Conservation (phyloP, 176 grass and related monocot species). For the Cocos nucifera region DNA sequence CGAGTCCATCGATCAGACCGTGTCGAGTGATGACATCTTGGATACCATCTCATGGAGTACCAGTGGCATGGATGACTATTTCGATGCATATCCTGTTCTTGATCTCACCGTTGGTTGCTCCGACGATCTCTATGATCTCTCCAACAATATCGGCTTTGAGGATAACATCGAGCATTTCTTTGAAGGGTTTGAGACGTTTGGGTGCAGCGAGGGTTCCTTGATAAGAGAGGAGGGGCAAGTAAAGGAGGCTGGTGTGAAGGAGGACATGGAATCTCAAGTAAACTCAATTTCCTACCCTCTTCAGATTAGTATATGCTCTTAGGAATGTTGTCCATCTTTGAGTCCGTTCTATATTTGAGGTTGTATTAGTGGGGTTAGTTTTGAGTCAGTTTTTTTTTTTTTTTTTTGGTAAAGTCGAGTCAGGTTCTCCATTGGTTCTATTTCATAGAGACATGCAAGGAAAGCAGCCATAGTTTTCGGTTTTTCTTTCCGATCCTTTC, state of each 20-base stretch:
- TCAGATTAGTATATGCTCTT: slow-evolving; percentile 32
- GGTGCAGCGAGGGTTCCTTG: background rate
- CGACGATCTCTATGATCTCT: slow-evolving; percentile 29
- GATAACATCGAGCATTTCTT: slow-evolving; percentile 28
- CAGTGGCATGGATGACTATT: slow-evolving; percentile 35
- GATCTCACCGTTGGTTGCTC: slow-evolving; percentile 1
- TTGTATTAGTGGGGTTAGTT: background rate
- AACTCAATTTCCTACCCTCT: slow-evolving; percentile 19
- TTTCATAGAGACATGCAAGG: too few relatives aligned
- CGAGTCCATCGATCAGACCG: background rate
- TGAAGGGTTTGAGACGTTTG: slow-evolving; percentile 10
- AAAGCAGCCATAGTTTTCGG: too few relatives aligned
- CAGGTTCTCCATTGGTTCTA: too few relatives aligned
- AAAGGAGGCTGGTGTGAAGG: slow-evolving; percentile 10
- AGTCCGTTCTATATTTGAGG: slow-evolving; percentile 7
- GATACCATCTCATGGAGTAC: slow-evolving; percentile 28
- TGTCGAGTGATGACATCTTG: background rate
- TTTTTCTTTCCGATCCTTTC: too few relatives aligned
- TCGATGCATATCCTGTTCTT: slow-evolving; percentile 8
- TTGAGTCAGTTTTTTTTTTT: background rate
- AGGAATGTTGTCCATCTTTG: slow-evolving; percentile 1
- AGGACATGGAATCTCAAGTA: slow-evolving; percentile 11
- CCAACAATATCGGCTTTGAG: slow-evolving; percentile 25
- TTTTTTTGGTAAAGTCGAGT: too few relatives aligned
- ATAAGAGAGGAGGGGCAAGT: slow-evolving; percentile 7